Evolutionary conservation across 1,139 yeast species (phyloP), one percentile per base, ranked within the genome.

Genomic region (Debaryomyces udenii): DNA sequence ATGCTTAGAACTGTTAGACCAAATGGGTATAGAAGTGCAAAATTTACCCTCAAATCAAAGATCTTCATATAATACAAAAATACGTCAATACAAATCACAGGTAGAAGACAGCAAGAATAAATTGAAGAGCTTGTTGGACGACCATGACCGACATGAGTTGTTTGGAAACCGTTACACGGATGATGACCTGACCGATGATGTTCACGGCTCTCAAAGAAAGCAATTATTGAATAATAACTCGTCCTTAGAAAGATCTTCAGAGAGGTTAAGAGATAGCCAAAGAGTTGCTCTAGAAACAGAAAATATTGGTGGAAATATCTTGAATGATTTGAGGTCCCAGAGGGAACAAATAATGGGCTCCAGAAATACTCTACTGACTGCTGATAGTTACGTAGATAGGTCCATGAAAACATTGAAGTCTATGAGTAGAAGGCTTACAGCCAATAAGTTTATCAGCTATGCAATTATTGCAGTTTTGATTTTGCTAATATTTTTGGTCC

Each of bases 401-500:
- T 84, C 95, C 41, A 79, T 94, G 45, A 80, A 86, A 45, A 94
- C 99, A 0, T 70, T 94, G 56, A 83, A 89, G 55, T 78, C 89
- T 16, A 94, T 94, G 99, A 86, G 96, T 23, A 77, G 98, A 63
- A 71, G 99, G 56, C 76, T 93, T 74, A 91, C 95, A n/a, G 95
- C 98, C 3, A 94, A 94, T 65, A 86, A 90, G 63, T 76, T 91
- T 53, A 88, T 94, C 47, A 90, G 96, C 44, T 89, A 90, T 55
- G 96, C 96, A n/a, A 93, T 94, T 44, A 93, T 94, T 45, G 96
- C 87, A 2, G 91, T 93, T 11, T 76, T 94, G 56, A 81, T 93
- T 5, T 60, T 93, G 43, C 75, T 94, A 55, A 94, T 94, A 43
- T 70, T 93, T 48, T 74, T 94, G 50, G 97, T 91, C 17, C 73